Evolutionary conservation across 1,284 basidiomycete genomes (phyloP).

Genomic region (Microbotryum silenes-acaulis): DNA sequence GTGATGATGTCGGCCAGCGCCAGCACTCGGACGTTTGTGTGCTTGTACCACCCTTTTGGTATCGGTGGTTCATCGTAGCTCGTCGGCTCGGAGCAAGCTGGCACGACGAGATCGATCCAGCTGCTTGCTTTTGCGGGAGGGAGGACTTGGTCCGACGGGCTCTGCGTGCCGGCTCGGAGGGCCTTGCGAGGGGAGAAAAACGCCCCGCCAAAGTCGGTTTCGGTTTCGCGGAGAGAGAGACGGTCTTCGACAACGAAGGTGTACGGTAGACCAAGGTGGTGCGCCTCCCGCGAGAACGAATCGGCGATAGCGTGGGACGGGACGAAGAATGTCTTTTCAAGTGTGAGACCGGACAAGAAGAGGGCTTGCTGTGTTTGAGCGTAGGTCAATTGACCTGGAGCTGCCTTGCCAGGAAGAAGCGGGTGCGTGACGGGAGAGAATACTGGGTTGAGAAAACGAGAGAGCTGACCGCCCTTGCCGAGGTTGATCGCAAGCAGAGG

Average conservation of each 20-base stretch:
- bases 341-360: conserved; percentile 27
- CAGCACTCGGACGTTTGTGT: conserved; percentile 30
- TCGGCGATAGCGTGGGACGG: conserved; percentile 16
- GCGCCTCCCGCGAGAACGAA: conserved; percentile 17
- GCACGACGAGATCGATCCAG: conserved; percentile 25
- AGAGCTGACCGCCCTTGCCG: conserved; percentile 79
- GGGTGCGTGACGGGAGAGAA: conserved; percentile 87
- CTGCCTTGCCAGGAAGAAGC: conserved; percentile 70
- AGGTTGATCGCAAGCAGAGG: conserved; percentile 94
- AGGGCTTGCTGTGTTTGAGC: conserved; percentile 74
- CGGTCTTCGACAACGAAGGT: conserved; percentile 25
- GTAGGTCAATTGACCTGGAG: conserved; percentile 87
- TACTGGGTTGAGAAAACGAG: conserved; percentile 73
- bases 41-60: conserved; percentile 14
- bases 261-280: conserved; percentile 24
- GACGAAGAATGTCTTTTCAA: conserved; percentile 29
- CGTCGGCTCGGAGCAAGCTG: conserved; percentile 14
- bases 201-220: conserved; percentile 21
- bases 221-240: conserved; percentile 7
- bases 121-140: conserved; percentile 12
- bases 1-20: conserved; percentile 31
- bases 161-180: neutral
- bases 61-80: conserved; percentile 26
- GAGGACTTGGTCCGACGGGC: conserved; percentile 11
- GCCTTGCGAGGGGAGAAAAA: conserved; percentile 14